These are phyloP conservation scores for Pythium grandisporangium DNA, from an alignment of 352 stramenopile genomes.

Conservation along the genomic window DNA sequence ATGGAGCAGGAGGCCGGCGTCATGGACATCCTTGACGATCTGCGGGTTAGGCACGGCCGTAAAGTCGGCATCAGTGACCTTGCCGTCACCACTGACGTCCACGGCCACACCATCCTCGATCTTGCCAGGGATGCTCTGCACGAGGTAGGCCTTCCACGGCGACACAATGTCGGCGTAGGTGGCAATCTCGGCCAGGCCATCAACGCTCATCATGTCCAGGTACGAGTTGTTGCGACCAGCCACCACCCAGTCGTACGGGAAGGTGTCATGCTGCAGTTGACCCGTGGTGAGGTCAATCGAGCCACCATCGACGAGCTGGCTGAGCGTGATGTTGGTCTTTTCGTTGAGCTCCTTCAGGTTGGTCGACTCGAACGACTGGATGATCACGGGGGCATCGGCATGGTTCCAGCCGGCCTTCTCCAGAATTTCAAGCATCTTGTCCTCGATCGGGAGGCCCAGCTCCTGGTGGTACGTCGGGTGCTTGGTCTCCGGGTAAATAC, in stretches of 20 bases:
- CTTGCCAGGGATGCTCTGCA: conserved; percentile 35
- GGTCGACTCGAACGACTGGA: conserved; percentile 58
- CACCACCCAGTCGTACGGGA: conserved; percentile 37
- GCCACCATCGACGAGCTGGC: conserved; percentile 44
- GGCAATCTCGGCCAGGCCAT: conserved; percentile 42
- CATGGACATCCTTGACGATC: conserved; percentile 46
- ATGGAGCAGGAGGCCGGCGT: conserved; percentile 42
- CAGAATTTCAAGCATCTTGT: conserved; percentile 64
- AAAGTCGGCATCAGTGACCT: conserved; percentile 13
- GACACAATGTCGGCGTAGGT: conserved; percentile 62
- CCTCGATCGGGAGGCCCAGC: conserved; percentile 32
- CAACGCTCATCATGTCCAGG: conserved; percentile 46
- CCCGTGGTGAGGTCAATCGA: conserved; percentile 64
- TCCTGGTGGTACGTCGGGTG: conserved; percentile 56
- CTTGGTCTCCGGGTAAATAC: conserved; percentile 87
- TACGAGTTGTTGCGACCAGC: conserved; percentile 17
- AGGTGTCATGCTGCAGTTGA: conserved; percentile 55
- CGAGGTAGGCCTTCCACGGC: conserved; percentile 75
- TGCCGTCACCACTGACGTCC: conserved; percentile 11
- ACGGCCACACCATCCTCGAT: conserved; percentile 18
- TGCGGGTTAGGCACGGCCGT: conserved; percentile 16
- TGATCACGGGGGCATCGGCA: conserved; percentile 47
- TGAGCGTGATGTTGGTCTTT: conserved; percentile 58
- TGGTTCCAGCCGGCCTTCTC: conserved; percentile 55
- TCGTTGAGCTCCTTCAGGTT: conserved; percentile 60